Conservation (phyloP, 1,139 yeast species). For the Geotrichum aggregatum region DNA sequence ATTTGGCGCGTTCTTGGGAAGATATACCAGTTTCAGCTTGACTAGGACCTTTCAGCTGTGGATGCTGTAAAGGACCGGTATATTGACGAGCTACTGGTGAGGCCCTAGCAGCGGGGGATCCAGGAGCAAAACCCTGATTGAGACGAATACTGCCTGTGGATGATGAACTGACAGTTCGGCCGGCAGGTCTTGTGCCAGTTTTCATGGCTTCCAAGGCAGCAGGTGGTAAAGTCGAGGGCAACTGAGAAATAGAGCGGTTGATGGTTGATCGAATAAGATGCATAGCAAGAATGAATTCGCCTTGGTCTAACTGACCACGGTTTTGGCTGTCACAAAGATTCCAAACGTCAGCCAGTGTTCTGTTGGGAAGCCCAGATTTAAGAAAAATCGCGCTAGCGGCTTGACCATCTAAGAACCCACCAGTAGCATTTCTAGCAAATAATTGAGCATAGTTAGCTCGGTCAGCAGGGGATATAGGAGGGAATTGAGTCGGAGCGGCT, state of each 20-base stretch:
- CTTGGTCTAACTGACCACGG: constrained; percentile 63
- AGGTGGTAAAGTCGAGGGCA: constrained; percentile 66
- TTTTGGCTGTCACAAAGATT: constrained; percentile 72
- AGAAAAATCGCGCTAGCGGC: constrained; percentile 80
- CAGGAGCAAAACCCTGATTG: constrained; percentile 23
- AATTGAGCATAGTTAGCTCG: constrained; percentile 67
- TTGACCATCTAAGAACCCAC: constrained; percentile 61
- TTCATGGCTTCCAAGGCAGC: constrained; percentile 32
- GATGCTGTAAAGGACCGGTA: constrained; percentile 23
- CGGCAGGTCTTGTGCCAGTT: constrained; percentile 4
- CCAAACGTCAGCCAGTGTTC: constrained; percentile 84
- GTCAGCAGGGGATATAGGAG: constrained; percentile 62
- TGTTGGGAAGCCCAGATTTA: constrained; percentile 79
- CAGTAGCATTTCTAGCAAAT: constrained; percentile 63
- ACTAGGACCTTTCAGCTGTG: constrained; percentile 5
- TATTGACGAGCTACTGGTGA: constrained; percentile 25
- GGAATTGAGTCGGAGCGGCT: constrained; percentile 40
- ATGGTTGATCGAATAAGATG: constrained; percentile 81
- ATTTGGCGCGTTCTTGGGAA: constrained; percentile 68
- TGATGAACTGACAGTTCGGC: constrained; percentile 10
- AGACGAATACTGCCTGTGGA: constrained; percentile 26
- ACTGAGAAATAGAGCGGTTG: constrained; percentile 58
- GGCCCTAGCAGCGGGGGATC: constrained; percentile 24
- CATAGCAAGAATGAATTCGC: constrained; percentile 90
- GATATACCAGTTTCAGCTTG: constrained; percentile 72